Conservation (phyloP, 805 yeast species). For the Ogataea haglerorum region DNA sequence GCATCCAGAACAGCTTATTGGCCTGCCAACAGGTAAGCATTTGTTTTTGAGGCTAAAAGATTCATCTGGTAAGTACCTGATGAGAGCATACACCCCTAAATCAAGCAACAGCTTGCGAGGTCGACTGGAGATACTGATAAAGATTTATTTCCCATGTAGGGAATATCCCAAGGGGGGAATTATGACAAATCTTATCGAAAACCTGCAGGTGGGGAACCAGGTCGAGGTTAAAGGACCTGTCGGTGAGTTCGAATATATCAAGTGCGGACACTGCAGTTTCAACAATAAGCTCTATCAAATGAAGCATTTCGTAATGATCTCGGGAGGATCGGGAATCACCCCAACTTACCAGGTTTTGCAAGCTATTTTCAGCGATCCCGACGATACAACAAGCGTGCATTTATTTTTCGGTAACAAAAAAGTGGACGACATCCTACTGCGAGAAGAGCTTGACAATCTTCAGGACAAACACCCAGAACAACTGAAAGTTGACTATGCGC, state of each 20-base stretch:
- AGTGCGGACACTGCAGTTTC: constrained; percentile 13
- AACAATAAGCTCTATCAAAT: constrained; percentile 12
- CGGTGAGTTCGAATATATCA: constrained; percentile 30
- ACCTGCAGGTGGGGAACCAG: constrained; percentile 20
- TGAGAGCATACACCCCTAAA: constrained; percentile 36
- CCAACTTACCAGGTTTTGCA: constrained; percentile 52
- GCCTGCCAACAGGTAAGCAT: constrained; percentile 34
- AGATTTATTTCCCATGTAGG: constrained; percentile 32
- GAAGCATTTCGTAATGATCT: constrained; percentile 41
- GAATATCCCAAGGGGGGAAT: constrained; percentile 31
- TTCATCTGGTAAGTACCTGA: constrained; percentile 23
- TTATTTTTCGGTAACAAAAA: constrained; percentile 44
- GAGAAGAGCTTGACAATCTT: constrained; percentile 42
- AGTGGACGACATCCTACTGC: constrained; percentile 43
- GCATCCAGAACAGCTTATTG: constrained; percentile 31
- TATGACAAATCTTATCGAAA: constrained; percentile 31
- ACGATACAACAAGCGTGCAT: constrained; percentile 43
- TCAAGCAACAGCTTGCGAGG: constrained; percentile 30
- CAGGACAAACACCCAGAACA: constrained; percentile 34
- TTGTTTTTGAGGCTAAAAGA: constrained; percentile 29
- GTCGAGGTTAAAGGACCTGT: constrained; percentile 32
- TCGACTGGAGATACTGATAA: constrained; percentile 29
- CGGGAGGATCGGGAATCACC: constrained; percentile 57
- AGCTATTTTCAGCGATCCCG: constrained; percentile 41
- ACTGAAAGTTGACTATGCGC: constrained; percentile 41